These are phyloP conservation scores for Phytopythium delawarense DNA, from an alignment of 352 stramenopile genomes.

Conservation along the genomic window DNA sequence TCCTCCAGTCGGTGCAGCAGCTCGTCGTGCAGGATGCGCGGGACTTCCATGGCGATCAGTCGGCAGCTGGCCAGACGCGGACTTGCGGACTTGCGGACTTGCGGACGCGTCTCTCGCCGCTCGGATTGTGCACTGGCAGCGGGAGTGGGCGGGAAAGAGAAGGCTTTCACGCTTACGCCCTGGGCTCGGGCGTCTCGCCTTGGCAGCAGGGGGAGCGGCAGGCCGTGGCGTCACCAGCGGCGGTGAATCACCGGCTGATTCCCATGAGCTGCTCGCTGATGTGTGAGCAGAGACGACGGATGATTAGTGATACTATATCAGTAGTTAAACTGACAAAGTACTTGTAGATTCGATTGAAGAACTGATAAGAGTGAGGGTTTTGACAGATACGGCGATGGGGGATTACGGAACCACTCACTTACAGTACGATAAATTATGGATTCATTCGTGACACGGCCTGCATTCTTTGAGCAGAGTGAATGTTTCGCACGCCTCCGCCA, in stretches of 20 bases:
- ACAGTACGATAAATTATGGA: neutral
- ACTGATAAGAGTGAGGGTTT: neutral
- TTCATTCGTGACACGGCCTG: neutral
- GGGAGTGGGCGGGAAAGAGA: neutral
- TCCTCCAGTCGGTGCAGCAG: conserved; percentile 44
- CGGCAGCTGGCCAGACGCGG: neutral
- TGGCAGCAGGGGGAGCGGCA: neutral
- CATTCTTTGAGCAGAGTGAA: neutral
- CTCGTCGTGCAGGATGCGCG: conserved; percentile 45
- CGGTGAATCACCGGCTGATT: neutral
- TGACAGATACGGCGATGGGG: neutral
- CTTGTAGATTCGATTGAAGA: neutral
- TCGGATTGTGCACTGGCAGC: conserved; percentile 5
- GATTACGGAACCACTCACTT: neutral
- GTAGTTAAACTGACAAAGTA: neutral
- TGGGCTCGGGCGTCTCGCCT: too few species aligned
- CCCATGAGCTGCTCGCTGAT: neutral
- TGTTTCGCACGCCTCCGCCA: neutral
- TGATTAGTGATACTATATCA: neutral
- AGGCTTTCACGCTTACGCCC: too few species aligned
- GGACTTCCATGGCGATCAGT: conserved; percentile 32
- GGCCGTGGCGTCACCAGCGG: neutral
- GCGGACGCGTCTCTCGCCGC: neutral
- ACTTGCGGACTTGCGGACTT: neutral
- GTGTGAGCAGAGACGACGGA: neutral